Percentiles rank a stretch among this genome's conserved stretches.
Conservation (phyloP, 805 yeast species). For the Saturnispora serradocipensis region DNA sequence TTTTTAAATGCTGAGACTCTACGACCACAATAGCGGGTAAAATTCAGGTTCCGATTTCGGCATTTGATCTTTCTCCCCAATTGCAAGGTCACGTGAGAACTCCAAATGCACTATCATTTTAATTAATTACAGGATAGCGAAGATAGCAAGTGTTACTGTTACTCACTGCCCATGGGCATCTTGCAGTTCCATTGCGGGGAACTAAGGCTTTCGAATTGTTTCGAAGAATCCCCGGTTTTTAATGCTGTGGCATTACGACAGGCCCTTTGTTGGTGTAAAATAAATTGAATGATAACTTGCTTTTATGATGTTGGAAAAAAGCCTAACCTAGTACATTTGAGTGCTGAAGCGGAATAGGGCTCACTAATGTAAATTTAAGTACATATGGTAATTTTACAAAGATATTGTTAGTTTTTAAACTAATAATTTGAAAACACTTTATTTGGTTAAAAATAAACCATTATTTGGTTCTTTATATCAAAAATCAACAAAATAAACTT, state of each 20-base stretch:
- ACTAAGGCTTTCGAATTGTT: background rate
- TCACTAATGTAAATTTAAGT: no score
- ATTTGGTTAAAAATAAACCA: background rate
- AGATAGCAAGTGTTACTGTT: background rate
- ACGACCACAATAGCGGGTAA: background rate
- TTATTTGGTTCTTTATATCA: background rate
- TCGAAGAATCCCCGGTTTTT: background rate
- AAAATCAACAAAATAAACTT: background rate
- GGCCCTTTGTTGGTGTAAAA: background rate
- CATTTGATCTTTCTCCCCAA: background rate
- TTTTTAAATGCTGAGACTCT: background rate
- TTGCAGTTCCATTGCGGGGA: background rate
- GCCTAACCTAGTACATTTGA: background rate
- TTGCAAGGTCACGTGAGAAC: background rate
- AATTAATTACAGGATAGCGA: background rate
- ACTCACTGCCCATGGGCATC: background rate
- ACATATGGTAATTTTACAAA: no score
- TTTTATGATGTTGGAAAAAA: background rate
- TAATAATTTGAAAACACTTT: no score
- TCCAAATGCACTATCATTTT: background rate
- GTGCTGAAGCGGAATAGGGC: background rate
- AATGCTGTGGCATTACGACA: background rate
- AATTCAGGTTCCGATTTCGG: background rate
- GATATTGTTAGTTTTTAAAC: no score
- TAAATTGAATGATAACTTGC: background rate